Evolutionary conservation across 2,329 filamentous ascomycete genomes (phyloP).

Genomic region (Aspergillaceae sp.): DNA sequence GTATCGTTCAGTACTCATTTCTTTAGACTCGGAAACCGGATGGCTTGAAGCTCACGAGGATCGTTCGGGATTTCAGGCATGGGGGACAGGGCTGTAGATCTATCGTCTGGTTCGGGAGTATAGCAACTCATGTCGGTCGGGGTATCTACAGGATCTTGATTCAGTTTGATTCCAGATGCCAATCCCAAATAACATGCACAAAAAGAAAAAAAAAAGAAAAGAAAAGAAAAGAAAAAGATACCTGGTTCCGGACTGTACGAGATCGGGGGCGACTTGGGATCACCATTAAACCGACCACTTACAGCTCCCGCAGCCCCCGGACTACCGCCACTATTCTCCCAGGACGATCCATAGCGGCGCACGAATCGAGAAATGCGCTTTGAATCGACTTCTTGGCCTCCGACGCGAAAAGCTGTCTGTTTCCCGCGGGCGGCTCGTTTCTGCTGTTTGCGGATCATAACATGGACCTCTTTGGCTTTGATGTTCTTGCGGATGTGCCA

Average conservation of each 20-base stretch:
- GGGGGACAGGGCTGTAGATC: conserved; percentile 20
- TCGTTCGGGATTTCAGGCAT: conserved; percentile 20
- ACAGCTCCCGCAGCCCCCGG: too few species aligned
- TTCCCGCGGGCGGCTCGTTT: conserved; percentile 31
- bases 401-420: conserved; percentile 27
- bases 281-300: conserved; percentile 2
- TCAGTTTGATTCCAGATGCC: not conserved
- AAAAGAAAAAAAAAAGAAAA: not conserved
- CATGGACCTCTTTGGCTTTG: conserved; percentile 29
- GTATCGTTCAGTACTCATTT: conserved; percentile 1
- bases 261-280: conserved; percentile 10
- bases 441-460: conserved; percentile 31
- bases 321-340: conserved; percentile 10
- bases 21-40: conserved; percentile 2
- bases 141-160: conserved; percentile 16
- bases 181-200: too few species aligned
- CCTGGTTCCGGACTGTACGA: conserved; percentile 25
- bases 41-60: conserved; percentile 12
- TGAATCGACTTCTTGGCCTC: conserved; percentile 25
- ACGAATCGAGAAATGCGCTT: conserved; percentile 28
- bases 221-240: conserved; percentile 9
- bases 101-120: conserved; percentile 26
- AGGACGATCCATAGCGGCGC: conserved; percentile 22
- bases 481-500: conserved; percentile 33
- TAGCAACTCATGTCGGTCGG: conserved; percentile 33